Evolutionary conservation across 2,329 filamentous ascomycete species (phyloP), one percentile per base, ranked within the genome.

Genomic region (Cladosporium sp.): DNA sequence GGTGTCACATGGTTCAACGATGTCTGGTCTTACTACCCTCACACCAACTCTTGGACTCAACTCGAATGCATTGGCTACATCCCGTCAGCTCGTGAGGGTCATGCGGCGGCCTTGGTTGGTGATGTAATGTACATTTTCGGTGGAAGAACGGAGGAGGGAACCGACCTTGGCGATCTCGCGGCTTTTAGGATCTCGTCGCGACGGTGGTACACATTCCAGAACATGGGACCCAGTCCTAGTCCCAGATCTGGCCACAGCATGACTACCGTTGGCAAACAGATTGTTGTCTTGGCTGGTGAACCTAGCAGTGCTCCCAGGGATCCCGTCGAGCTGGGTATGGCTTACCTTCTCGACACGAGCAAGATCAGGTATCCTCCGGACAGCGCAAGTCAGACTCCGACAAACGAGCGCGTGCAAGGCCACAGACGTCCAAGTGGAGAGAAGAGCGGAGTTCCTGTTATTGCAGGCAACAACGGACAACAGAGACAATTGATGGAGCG

Each of bases 121-220:
- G 93, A 99, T 66, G 93, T 96, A 53, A 99, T 99, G 95, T 99
- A 99, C 73, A 84, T 99, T 54, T 99, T 99, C 68, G 95, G 95
- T 60, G 93, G 93, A 39, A 86, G 93, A 53, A 96, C 90, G 0
- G 89, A 96, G 64, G 91, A 97, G 60, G 93, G 93, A 1, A 82
- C 85, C 22, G 93, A 99, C 66, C 75, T 99, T 3, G 93, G 92
- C 29, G 93, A 99, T 68, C 77, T 99, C 38, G 92, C 93, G 2
- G 93, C 93, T 8, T 89, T 89, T 69, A 79, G 84, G 43, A 88
- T 88, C 60, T 83, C 86, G 1, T 90, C 90, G 9, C 84, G 89
- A 57, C 83, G 93, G 53, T 99, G 93, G 93, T 99, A 97, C 68
- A 99, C 93, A 30, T 99, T 99, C 71, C 93, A 99, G 65, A 99